Evolutionary conservation across 139 green algal species (phyloP).

Genomic region (Tetradesmus lagerheimii): DNA sequence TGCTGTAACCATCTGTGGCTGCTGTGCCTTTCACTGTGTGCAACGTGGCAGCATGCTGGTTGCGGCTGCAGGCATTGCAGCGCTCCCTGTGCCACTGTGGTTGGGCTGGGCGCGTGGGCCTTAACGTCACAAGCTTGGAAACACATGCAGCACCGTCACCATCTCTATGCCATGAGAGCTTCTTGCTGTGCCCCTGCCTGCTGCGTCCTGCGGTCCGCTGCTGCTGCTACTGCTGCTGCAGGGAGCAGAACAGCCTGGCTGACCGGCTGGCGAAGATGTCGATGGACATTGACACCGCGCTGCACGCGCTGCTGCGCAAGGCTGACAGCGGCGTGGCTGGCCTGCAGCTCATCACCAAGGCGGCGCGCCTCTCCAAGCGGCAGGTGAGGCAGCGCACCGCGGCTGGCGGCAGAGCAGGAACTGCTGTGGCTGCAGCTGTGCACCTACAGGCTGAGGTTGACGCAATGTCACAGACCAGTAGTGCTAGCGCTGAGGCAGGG

Average conservation of each 20-base stretch:
- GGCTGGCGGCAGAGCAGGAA: neutral
- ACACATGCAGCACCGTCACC: too few species aligned
- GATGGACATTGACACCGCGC: slow-evolving; percentile 49
- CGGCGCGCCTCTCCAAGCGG: slow-evolving; percentile 20
- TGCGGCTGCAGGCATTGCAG: too few species aligned
- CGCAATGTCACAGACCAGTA: neutral
- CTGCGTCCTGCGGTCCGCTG: too few species aligned
- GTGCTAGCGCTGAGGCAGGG: neutral
- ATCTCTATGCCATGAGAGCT: too few species aligned
- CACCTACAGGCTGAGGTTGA: neutral
- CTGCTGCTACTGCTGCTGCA: slow-evolving; percentile 1
- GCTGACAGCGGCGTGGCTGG: neutral
- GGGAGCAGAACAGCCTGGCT: slow-evolving; percentile 29
- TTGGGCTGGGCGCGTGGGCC: too few species aligned
- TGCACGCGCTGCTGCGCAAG: slow-evolving; percentile 36
- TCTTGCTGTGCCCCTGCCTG: too few species aligned
- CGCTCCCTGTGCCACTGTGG: too few species aligned
- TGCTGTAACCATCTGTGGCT: too few species aligned
- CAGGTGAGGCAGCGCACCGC: neutral
- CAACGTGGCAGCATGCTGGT: too few species aligned
- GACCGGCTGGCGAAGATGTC: slow-evolving; percentile 37
- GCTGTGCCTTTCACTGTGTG: too few species aligned
- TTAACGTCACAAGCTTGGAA: too few species aligned
- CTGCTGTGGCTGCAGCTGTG: neutral
- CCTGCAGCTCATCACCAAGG: neutral